These are phyloP conservation scores for Astrephomene gubernaculifera DNA, from an alignment of 139 green algal genomes.

Conservation along the genomic window DNA sequence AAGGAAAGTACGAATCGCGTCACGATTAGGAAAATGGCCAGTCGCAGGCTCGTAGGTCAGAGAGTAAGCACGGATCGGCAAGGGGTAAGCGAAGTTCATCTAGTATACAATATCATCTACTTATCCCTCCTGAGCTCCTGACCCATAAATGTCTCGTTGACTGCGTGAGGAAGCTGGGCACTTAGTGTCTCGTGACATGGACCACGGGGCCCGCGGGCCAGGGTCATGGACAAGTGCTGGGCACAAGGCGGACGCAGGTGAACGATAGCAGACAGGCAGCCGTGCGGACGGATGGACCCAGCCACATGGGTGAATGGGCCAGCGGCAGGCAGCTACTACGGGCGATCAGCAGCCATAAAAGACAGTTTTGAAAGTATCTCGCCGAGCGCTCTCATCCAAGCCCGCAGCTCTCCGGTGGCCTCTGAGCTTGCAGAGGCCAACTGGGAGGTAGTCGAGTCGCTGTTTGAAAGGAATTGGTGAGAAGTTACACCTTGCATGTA, in stretches of 20 bases:
- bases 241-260: not conserved
- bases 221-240: not conserved
- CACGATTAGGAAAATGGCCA: too few species aligned
- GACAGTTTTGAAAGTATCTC: constrained; percentile 9
- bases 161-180: too few species aligned
- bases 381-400: not conserved
- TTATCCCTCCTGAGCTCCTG: too few species aligned
- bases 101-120: too few species aligned
- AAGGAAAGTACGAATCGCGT: too few species aligned
- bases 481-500: too few species aligned
- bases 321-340: not conserved
- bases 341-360: not conserved
- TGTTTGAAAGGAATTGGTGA: constrained; percentile 25
- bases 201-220: not conserved
- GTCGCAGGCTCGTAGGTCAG: too few species aligned
- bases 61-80: too few species aligned
- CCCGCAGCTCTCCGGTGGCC: not conserved
- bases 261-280: not conserved
- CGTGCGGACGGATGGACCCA: not conserved
- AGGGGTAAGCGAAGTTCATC: too few species aligned
- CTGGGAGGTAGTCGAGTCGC: not conserved
- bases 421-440: not conserved
- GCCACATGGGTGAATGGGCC: not conserved
- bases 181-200: not conserved
- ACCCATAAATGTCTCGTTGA: too few species aligned